Base-by-base conservation (phyloP, 2,329 filamentous ascomycete species). In the Venturiaceae sp. region DNA sequence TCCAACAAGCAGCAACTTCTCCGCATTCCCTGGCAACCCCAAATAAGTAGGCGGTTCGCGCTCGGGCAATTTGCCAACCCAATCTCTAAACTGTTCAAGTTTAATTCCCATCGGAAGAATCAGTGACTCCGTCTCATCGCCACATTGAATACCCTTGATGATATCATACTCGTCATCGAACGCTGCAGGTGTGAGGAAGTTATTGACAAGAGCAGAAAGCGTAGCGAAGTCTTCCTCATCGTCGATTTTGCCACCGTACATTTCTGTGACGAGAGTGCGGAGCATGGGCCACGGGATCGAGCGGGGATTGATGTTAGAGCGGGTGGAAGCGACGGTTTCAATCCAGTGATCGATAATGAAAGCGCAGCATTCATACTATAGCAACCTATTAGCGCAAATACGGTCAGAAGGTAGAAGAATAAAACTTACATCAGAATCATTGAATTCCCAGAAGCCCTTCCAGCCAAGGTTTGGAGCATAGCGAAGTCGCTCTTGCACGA, bases 381-480 rank as follows among this genome's bases (percentile, higher is more conserved):
- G 13, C 34, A 44, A 16, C 23, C 54, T 32, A 36, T 75, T 68
- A 78, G 72, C 58, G 66, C 41, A 30, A 33, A 21, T 32, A 46
- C 58, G 23, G 13, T 36, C 32, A 23, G 30, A 57, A 14, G 13
- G 62, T 57, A 63, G 34, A 21, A 56, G 11, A 21, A n/a, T 13
- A 61, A 37, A 64, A 85, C 89, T 88, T 83, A 95, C 90, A 74
- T 99, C 94, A 66, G 92, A 95, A 73, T 99, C 95, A 70, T 99
- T 99, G 74, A 99, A 99, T 74, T 99, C 95, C 94, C 95, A 99
- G 80, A 96, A 96, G 57, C 91, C 90, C 77, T 95, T 96, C 94
- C 94, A 99, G 61, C 94, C 94, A 58, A 99, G 78, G 59, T 82
- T 92, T 0, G 94, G 95, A 26, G 92, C 92, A 71, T 99, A 99